Percentiles rank a stretch among this genome's conserved stretches.
Conservation (phyloP, 441 rosid species). For the Syzygium malaccense region DNA sequence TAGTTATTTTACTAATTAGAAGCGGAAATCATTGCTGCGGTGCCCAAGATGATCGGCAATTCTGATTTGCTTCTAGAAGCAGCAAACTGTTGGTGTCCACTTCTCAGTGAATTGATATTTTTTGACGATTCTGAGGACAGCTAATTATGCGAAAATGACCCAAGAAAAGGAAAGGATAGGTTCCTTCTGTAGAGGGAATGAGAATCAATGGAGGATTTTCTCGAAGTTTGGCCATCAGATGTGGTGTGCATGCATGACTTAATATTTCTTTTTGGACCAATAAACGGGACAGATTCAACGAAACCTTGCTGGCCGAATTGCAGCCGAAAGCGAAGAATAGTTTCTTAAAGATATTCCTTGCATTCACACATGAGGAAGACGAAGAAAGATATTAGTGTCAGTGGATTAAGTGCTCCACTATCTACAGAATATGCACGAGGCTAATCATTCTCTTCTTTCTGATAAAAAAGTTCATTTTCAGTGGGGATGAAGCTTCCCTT, state of each 20-base stretch:
- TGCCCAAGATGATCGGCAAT: neutral
- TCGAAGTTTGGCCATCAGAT: neutral
- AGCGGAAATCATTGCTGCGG: neutral
- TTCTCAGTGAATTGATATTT: neutral
- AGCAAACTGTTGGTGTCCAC: neutral
- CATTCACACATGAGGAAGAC: neutral
- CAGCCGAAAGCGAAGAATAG: neutral
- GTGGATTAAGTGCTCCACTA: neutral
- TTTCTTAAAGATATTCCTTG: neutral
- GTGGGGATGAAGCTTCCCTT: neutral
- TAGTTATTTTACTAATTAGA: neutral
- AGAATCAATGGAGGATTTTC: neutral
- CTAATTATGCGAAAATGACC: neutral
- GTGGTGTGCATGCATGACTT: neutral
- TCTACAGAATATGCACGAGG: neutral
- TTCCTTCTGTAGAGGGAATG: neutral
- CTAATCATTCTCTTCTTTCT: neutral
- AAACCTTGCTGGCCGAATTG: neutral
- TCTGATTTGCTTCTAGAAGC: neutral
- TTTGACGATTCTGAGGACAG: neutral
- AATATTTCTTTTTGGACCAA: neutral
- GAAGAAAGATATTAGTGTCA: neutral
- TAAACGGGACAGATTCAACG: neutral
- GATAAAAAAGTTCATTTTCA: neutral
- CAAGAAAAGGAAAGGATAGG: neutral